phyloP scores from a whole-genome alignment of 176 grass and related monocot genomes.

The Calamus simplicifolius region DNA sequence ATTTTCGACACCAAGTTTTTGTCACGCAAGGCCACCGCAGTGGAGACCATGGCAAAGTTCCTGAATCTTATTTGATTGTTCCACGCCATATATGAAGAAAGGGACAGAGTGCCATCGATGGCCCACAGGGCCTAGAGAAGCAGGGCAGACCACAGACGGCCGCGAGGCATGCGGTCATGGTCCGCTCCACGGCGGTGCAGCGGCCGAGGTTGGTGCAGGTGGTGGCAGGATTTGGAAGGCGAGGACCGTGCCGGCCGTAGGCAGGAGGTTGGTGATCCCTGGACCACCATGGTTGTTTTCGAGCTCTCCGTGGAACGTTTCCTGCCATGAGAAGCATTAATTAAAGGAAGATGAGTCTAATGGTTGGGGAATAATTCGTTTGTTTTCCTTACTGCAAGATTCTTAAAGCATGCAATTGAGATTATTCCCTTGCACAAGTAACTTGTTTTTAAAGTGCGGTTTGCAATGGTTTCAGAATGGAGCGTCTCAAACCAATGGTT shows the following conservation, averaged over 20 bases:
- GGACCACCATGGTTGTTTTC: no score
- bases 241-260: conserved; percentile 69
- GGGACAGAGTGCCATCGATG: conserved; percentile 14
- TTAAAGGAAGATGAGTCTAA: no score
- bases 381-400: no score
- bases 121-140: conserved; percentile 28
- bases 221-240: conserved; percentile 69
- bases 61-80: conserved; percentile 17
- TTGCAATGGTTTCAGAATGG: no score
- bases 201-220: conserved; percentile 45
- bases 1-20: conserved; percentile 29
- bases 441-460: no score
- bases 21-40: conserved; percentile 42
- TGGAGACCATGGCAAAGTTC: conserved; percentile 50
- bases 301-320: no score
- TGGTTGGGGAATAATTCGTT: no score
- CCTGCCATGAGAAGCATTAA: no score
- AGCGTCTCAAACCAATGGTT: no score
- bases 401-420: no score
- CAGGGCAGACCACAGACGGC: conserved; percentile 35
- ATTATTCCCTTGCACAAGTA: no score
- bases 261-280: conserved; percentile 59
- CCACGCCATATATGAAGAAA: background rate
- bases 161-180: conserved; percentile 45
- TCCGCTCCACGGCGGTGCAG: conserved; percentile 35